A percentile compares a stretch with the other conserved stretches of the same genome.
Conservation (phyloP, 176 grass and related monocot species). For the Rhynchospora pubera region DNA sequence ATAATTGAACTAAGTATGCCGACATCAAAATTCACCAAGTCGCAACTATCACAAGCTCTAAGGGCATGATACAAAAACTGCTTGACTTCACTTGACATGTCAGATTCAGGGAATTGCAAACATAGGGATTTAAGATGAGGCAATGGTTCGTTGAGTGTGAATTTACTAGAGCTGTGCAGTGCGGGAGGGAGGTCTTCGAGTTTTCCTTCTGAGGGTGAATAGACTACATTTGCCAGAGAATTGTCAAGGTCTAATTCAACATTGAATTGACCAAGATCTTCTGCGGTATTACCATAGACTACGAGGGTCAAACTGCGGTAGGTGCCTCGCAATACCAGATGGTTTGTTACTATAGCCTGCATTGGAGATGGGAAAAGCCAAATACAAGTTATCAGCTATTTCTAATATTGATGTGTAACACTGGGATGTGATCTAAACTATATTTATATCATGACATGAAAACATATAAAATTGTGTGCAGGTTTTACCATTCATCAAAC, state of each 20-base stretch:
- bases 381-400: slow-evolving; percentile 15
- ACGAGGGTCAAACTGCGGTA: slow-evolving; percentile 91
- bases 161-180: slow-evolving; percentile 50
- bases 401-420: not conserved
- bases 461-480: not conserved
- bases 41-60: slow-evolving; percentile 46
- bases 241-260: slow-evolving; percentile 83
- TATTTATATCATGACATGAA: not conserved
- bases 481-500: not conserved
- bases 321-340: slow-evolving; percentile 84
- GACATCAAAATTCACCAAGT: slow-evolving; percentile 44
- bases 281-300: slow-evolving; percentile 93
- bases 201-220: slow-evolving; percentile 83
- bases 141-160: slow-evolving; percentile 62
- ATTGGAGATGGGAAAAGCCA: slow-evolving; percentile 18
- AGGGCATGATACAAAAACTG: slow-evolving; percentile 56
- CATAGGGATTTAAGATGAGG: slow-evolving; percentile 54
- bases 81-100: slow-evolving; percentile 56
- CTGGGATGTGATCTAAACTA: not conserved
- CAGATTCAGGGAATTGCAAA: slow-evolving; percentile 43
- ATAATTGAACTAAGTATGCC: slow-evolving; percentile 47
- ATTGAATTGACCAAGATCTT: slow-evolving; percentile 98
- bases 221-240: slow-evolving; percentile 83
- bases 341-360: slow-evolving; percentile 96
- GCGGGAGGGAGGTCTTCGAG: slow-evolving; percentile 86